Percentiles rank a stretch among this genome's conserved stretches.
These are phyloP conservation scores for Coprinopsis strossmayeri DNA, from an alignment of 768 basidiomycete species.

Conservation along the genomic window DNA sequence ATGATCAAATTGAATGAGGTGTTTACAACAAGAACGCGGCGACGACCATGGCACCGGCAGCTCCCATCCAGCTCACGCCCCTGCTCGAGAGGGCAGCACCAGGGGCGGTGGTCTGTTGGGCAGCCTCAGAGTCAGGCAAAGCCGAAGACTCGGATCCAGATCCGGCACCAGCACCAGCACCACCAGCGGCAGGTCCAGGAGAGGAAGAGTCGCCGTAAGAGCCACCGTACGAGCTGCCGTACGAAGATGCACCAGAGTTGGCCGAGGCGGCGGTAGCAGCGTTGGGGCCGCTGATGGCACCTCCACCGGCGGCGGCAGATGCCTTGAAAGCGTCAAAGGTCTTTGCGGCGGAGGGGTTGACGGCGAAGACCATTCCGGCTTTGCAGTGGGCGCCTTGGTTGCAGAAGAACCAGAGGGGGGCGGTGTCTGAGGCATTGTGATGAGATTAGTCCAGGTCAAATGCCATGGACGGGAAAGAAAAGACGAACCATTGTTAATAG, in stretches of 20 bases:
- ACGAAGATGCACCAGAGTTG: background rate
- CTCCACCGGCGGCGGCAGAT: constrained; percentile 3
- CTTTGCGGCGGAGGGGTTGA: constrained; percentile 42
- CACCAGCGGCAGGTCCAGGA: background rate
- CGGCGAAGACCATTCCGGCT: constrained; percentile 48
- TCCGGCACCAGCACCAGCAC: background rate
- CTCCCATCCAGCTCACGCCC: background rate
- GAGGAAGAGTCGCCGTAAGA: background rate
- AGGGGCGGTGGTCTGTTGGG: background rate
- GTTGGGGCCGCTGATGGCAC: background rate
- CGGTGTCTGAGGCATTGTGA: constrained; percentile 16
- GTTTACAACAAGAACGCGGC: background rate
- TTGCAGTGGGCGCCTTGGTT: constrained; percentile 38
- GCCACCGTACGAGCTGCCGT: background rate
- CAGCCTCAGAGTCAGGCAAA: background rate
- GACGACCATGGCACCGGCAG: background rate
- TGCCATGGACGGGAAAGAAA: background rate
- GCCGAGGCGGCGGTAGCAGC: constrained; percentile 2
- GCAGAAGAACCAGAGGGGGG: constrained; percentile 54
- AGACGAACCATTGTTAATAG: constrained; percentile 23
- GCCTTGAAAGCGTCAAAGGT: constrained; percentile 34
- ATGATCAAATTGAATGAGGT: too few species aligned
- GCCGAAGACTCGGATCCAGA: background rate
- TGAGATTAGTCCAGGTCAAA: background rate
- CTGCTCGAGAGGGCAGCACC: background rate